A percentile compares a stretch with the other conserved stretches of the same genome.
Conservation (phyloP, 2,329 filamentous ascomycete genomes). For the Fusarium sp. region DNA sequence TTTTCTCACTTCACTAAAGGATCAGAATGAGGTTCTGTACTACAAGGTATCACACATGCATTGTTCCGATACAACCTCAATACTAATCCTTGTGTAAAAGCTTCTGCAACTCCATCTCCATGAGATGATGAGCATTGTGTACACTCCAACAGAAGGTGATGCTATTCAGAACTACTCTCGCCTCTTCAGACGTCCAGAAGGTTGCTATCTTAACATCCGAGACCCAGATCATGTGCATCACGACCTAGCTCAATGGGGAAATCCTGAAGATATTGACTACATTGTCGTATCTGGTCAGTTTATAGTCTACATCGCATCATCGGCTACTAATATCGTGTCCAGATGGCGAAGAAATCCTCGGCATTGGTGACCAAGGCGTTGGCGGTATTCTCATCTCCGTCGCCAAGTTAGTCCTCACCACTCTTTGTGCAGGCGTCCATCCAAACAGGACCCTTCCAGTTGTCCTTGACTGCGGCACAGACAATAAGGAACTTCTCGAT, state of each 20-base stretch:
- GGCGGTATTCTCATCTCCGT: slow-evolving; percentile 86
- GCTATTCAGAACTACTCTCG: slow-evolving; percentile 87
- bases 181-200: slow-evolving; percentile 80
- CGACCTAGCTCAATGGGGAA: slow-evolving; percentile 74
- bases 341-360: slow-evolving; percentile 78
- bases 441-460: slow-evolving; percentile 82
- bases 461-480: slow-evolving; percentile 85
- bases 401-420: slow-evolving; percentile 85
- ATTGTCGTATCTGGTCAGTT: slow-evolving; percentile 82
- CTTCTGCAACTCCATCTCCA: slow-evolving; percentile 80
- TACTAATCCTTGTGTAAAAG: slow-evolving; percentile 50
- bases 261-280: slow-evolving; percentile 81
- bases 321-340: background rate
- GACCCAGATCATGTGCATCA: slow-evolving; percentile 73
- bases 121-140: slow-evolving; percentile 92
- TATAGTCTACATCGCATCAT: rapidly evolving
- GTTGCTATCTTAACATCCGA: slow-evolving; percentile 81
- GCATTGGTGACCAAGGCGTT: slow-evolving; percentile 89
- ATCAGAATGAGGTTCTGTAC: slow-evolving; percentile 86
- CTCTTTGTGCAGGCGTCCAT: slow-evolving; percentile 87
- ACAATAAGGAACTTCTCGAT: slow-evolving; percentile 78
- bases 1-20: slow-evolving; percentile 84
- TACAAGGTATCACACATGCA: slow-evolving; percentile 65
- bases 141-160: slow-evolving; percentile 89
- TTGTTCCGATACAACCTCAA: background rate